A percentile compares a stretch with the other conserved stretches of the same genome.
phyloP scores from a whole-genome alignment of 176 grass and related monocot species.

The Eremochloa ophiuroides region DNA sequence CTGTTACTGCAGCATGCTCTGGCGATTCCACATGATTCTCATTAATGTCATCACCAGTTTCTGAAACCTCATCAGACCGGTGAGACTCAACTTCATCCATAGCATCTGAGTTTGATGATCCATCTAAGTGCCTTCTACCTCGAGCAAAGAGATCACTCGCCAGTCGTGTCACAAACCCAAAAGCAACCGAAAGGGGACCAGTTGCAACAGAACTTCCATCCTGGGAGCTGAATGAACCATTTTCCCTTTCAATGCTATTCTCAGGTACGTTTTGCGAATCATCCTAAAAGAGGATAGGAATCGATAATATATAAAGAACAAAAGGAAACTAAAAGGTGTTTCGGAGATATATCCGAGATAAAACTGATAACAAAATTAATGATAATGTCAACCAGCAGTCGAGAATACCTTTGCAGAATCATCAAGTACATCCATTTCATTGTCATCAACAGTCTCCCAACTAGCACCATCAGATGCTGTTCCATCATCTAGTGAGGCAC shows the following conservation, averaged over 20 bases:
- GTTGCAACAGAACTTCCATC: constrained; percentile 46
- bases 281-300: constrained; percentile 32
- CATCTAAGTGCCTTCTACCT: constrained; percentile 68
- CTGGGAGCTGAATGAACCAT: constrained; percentile 33
- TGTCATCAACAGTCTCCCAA: constrained; percentile 96
- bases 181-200: constrained; percentile 67
- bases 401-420: constrained; percentile 57
- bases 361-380: neutral
- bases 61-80: constrained; percentile 49
- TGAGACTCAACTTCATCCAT: constrained; percentile 60
- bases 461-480: constrained; percentile 60
- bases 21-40: constrained; percentile 20
- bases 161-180: constrained; percentile 68
- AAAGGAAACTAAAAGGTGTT: constrained; percentile 9
- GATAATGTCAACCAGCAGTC: neutral
- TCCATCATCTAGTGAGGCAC: constrained; percentile 63
- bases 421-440: constrained; percentile 65
- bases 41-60: constrained; percentile 52
- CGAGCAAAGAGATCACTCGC: constrained; percentile 74
- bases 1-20: constrained; percentile 13
- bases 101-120: constrained; percentile 54
- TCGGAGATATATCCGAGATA: neutral
- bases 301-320: constrained; percentile 8
- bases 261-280: constrained; percentile 26
- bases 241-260: constrained; percentile 38